Percentiles rank a stretch among this genome's conserved stretches.
These are phyloP conservation scores for Choiromyces venosus DNA, from an alignment of 495 filamentous ascomycete genomes.

Conservation along the genomic window DNA sequence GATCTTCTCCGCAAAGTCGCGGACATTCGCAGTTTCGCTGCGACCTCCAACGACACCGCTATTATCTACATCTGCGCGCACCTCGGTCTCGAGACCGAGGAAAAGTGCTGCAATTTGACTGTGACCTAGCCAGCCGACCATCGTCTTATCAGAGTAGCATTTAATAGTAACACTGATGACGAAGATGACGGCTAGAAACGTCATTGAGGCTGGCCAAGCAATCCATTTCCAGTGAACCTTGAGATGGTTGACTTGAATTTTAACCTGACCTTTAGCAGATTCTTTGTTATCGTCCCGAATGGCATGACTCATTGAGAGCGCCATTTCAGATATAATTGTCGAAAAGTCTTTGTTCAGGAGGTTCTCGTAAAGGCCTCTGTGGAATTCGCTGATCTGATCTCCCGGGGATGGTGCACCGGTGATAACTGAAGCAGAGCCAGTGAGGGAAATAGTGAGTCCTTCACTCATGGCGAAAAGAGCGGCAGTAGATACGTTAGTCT, in stretches of 20 bases:
- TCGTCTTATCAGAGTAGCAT: background rate
- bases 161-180: conserved; percentile 4
- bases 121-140: conserved; percentile 30
- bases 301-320: conserved; percentile 20
- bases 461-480: conserved; percentile 27
- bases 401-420: background rate
- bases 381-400: conserved; percentile 26
- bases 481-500: conserved; percentile 12
- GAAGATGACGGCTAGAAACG: conserved; percentile 6
- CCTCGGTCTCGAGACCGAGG: conserved; percentile 24
- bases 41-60: conserved; percentile 9
- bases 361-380: conserved; percentile 26
- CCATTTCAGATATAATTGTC: conserved; percentile 12
- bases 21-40: conserved; percentile 16
- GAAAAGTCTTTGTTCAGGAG: conserved; percentile 20
- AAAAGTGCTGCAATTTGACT: conserved; percentile 23
- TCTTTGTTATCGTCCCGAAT: conserved; percentile 23
- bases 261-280: conserved; percentile 6
- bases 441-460: conserved; percentile 28
- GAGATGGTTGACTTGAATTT: background rate
- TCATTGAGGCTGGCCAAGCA: conserved; percentile 18
- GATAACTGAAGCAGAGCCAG: conserved; percentile 8
- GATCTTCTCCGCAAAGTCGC: conserved; percentile 30
- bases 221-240: conserved; percentile 29
- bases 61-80: conserved; percentile 25